Evolutionary conservation across 768 basidiomycete genomes (phyloP).

Genomic region (Naganishia friedmannii): DNA sequence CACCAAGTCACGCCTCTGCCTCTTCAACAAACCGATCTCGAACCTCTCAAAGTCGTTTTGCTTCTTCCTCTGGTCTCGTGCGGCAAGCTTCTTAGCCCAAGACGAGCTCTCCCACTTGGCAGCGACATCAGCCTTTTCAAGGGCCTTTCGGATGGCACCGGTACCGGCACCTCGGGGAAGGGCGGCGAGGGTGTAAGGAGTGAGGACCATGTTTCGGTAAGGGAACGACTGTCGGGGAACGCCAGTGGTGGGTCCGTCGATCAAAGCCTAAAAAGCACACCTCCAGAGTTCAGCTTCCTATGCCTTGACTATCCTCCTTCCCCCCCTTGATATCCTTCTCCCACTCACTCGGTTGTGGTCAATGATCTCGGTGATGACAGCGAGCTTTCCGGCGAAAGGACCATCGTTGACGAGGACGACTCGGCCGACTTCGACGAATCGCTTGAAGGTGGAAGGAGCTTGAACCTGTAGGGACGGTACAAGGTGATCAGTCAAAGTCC

Average conservation of each 20-base stretch:
- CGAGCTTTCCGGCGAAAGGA: constrained; percentile 79
- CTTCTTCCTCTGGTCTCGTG: constrained; percentile 68
- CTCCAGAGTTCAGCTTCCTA: background rate
- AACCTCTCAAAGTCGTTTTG: constrained; percentile 91
- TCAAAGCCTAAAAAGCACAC: constrained; percentile 68
- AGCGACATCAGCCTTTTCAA: constrained; percentile 78
- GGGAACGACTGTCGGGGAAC: constrained; percentile 90
- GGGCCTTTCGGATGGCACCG: constrained; percentile 73
- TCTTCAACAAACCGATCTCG: constrained; percentile 82
- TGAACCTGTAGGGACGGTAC: constrained; percentile 42
- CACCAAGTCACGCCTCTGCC: constrained; percentile 67
- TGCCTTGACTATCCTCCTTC: background rate
- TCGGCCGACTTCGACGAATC: constrained; percentile 97
- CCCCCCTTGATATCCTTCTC: too few species aligned
- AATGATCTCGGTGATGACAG: constrained; percentile 93
- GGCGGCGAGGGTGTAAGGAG: constrained; percentile 72
- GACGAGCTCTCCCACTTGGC: constrained; percentile 83
- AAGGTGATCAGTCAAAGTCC: constrained; percentile 10
- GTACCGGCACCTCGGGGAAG: constrained; percentile 85
- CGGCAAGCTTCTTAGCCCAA: constrained; percentile 84
- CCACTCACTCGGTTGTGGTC: constrained; percentile 91
- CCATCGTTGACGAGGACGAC: constrained; percentile 92
- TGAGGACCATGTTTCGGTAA: constrained; percentile 89
- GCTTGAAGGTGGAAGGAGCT: constrained; percentile 82
- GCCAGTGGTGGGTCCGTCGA: constrained; percentile 86